Percentiles rank a stretch among this genome's conserved stretches.
These are phyloP conservation scores for Anethum foeniculum DNA, from an alignment of 140 eudicot species.

Conservation along the genomic window DNA sequence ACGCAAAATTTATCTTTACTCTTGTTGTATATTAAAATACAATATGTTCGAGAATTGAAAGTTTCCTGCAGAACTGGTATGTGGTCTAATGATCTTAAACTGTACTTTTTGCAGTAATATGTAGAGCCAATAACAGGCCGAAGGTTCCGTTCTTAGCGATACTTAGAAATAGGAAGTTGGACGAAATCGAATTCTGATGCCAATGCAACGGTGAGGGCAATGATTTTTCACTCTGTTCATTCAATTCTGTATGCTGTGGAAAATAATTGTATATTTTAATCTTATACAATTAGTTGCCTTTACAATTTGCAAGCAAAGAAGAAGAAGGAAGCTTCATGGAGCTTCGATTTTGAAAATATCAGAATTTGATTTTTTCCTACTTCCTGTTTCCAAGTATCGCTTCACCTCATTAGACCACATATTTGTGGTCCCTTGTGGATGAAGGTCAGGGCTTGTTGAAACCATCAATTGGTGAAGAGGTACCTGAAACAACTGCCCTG, in stretches of 20 bases:
- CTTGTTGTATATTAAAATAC: no score
- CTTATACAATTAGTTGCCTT: neutral
- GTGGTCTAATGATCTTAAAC: neutral
- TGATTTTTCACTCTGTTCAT: neutral
- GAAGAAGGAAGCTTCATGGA: neutral
- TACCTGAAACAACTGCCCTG: neutral
- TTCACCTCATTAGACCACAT: no score
- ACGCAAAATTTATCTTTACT: no score
- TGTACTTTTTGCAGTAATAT: conserved; percentile 23
- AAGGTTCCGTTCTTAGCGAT: conserved; percentile 16
- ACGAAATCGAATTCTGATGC: neutral
- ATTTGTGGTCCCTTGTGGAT: neutral
- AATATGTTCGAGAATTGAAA: neutral
- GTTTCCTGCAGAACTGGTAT: neutral
- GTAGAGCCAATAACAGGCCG: conserved; percentile 7
- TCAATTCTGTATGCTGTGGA: neutral
- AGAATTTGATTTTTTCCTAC: no score
- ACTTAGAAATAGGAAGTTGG: conserved; percentile 20
- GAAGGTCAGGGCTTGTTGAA: neutral
- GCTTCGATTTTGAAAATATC: neutral
- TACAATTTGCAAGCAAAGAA: neutral
- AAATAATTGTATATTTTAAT: neutral
- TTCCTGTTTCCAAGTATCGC: no score
- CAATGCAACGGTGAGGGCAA: neutral
- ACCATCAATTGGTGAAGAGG: neutral